Evolutionary conservation across 2,329 filamentous ascomycete species (phyloP), one percentile per base, ranked within the genome.

Genomic region (Zarea fungicola): DNA sequence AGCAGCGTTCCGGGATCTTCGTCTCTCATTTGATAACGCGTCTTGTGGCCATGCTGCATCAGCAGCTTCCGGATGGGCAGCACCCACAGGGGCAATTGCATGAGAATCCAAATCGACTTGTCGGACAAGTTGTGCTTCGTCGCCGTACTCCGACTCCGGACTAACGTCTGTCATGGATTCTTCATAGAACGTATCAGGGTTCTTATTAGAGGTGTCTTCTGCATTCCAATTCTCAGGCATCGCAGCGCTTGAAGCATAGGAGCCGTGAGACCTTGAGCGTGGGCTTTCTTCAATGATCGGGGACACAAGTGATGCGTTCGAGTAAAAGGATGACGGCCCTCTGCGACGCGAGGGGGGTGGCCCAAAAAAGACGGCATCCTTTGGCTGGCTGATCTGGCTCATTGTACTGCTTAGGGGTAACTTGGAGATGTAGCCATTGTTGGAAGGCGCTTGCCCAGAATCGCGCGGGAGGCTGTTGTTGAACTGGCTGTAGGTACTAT

Each of bases 221-320:
- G 50, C 52, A 7, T 73, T 79, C 79, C 84, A 89, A 56, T 73
- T 81, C 18, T 81, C 78, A 1, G 86, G 85, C 62, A 89, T 87
- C 1, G 80, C 85, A 29, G 81, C 78, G 56, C 85, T 89, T 3
- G 87, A 89, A 19, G 81, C 85, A 58, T 80, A 84, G 0, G 86
- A 89, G 23, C 74, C 73, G 60, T 81, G 77, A 1, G 81, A 81
- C 47, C 74, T 69, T 4, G 75, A 70, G 21, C 75, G 71, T 0
- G 78, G 74, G 54, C 76, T 79, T 60, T 90, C 86, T 63, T 90
- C 87, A 1, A 83, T 84, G 46, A 91, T 90, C 0, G 87, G 85
- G 1, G 86, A 86, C 22, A 90, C 84, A 52, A 76, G 84, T 0
- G 84, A 86, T 11, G 73, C 67, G 54, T 75, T 78, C 3, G 84